Conservation (phyloP, 441 rosid species). For the Eruca vesicaria region DNA sequence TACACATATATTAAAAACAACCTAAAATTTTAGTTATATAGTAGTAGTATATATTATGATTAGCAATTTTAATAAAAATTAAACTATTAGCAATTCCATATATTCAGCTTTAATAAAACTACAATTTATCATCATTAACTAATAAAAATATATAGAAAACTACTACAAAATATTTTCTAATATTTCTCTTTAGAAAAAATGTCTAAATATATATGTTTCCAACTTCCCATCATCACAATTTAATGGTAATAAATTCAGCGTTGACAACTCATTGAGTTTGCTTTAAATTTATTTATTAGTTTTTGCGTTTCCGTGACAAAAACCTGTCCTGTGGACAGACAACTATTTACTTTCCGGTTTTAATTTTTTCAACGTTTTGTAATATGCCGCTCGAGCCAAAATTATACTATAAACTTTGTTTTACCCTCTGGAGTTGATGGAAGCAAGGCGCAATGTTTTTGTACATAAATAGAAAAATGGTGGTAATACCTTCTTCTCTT, state of each 20-base stretch:
- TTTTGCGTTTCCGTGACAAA: slow-evolving; percentile 3
- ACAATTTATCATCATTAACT: neutral
- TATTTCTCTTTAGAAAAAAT: no score
- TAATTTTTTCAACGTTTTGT: neutral
- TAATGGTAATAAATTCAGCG: neutral
- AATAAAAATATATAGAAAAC: neutral
- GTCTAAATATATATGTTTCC: no score
- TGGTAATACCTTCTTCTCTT: neutral
- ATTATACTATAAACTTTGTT: no score
- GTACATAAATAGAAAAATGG: neutral
- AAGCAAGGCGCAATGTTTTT: slow-evolving; percentile 1
- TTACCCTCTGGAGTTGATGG: no score
- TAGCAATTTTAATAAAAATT: neutral
- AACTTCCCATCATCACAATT: neutral
- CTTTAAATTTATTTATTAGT: neutral
- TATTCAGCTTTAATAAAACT: neutral
- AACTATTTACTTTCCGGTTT: no score
- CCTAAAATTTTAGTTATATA: neutral
- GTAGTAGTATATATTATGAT: neutral
- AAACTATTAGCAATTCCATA: neutral
- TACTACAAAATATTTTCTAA: no score
- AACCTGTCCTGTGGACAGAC: neutral
- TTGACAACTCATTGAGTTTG: neutral
- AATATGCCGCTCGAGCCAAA: neutral
- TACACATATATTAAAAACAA: neutral